Evolutionary conservation across 2,329 filamentous ascomycete species (phyloP), one percentile per base, ranked within the genome.

Genomic region (Fusarium pseudoanthophilum): DNA sequence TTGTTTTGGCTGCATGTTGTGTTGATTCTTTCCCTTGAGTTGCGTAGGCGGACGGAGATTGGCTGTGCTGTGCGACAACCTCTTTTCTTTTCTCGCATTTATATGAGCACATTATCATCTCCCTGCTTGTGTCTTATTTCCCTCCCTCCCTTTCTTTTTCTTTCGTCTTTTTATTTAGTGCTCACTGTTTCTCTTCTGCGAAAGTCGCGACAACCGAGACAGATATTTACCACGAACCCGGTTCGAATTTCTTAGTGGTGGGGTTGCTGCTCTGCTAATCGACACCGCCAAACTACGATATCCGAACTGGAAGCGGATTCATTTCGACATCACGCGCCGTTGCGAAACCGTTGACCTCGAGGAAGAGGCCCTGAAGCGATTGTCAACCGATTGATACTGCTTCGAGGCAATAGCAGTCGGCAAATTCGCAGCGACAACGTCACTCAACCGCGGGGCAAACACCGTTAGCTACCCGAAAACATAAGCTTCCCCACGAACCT

Each of bases 201-300:
- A 46, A 45, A 46, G 24, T 43, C 37, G n/a, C 42, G 37, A 49
- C 32, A 45, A 24, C 39, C 32, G 65, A 67, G 49, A 69, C 45
- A 57, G 30, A 46, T 49, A 42, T 30, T 64, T 53, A 60, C 67
- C 34, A 65, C 42, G 37, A 64, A 37, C 66, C 53, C 49, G 55
- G 69, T 57, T 60, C 63, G 58, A 72, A 53, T 69, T 66, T 66
- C 72, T 63, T 58, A 52, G 60, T 76, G 64, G 74, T 76, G 74
- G 74, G 74, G 74, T 76, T 75, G 32, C 55, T 48, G 26, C 63
- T 59, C 58, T 48, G 48, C 60, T 59, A 68, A 64, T 60, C 73
- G 73, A 75, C 74, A 77, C 73, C 71, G 69, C 75, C 73, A 73
- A 66, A 63, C 46, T 18, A 68, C 51, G 21, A 70, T 62, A 67